Percentiles rank a stretch among this genome's conserved stretches.
These are phyloP conservation scores for Helicostylum pulchrum DNA, from an alignment of 192 early-diverging fungal genomes.

Conservation along the genomic window DNA sequence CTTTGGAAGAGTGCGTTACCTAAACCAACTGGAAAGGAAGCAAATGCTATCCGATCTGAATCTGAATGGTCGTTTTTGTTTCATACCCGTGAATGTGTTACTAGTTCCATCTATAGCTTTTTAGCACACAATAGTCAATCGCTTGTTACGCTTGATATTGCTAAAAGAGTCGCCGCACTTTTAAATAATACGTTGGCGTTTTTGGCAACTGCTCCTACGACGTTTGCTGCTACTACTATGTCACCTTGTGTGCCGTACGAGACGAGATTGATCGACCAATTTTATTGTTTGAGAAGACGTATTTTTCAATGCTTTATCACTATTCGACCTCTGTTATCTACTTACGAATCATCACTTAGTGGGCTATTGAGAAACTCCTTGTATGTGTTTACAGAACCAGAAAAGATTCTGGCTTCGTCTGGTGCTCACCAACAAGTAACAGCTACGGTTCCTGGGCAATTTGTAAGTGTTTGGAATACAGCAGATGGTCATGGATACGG, in stretches of 20 bases:
- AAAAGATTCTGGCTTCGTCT: slow-evolving; percentile 44
- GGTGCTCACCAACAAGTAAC: slow-evolving; percentile 46
- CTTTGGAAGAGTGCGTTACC: slow-evolving; percentile 81
- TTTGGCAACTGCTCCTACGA: slow-evolving; percentile 47
- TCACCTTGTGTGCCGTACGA: slow-evolving; percentile 47
- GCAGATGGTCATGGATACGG: slow-evolving; percentile 56
- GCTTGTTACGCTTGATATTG: slow-evolving; percentile 67
- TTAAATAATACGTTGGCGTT: slow-evolving; percentile 73
- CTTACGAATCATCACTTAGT: slow-evolving; percentile 47
- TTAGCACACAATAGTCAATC: slow-evolving; percentile 63
- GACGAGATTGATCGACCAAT: slow-evolving; percentile 39
- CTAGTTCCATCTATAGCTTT: slow-evolving; percentile 70
- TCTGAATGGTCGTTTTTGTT: slow-evolving; percentile 60
- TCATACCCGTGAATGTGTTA: slow-evolving; percentile 61
- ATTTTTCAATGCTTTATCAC: slow-evolving; percentile 72
- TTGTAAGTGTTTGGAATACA: slow-evolving; percentile 51
- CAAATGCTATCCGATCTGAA: slow-evolving; percentile 50
- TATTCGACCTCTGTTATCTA: slow-evolving; percentile 51
- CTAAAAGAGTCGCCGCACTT: slow-evolving; percentile 70
- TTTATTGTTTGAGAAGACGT: slow-evolving; percentile 59
- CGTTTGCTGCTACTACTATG: slow-evolving; percentile 40
- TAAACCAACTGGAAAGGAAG: slow-evolving; percentile 69
- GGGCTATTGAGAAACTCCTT: slow-evolving; percentile 45
- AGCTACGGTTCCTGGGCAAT: slow-evolving; percentile 45
- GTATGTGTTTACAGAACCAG: slow-evolving; percentile 50